Evolutionary conservation across 73 alveolate species (phyloP).

Genomic region (Paramecium biaurelia): DNA sequence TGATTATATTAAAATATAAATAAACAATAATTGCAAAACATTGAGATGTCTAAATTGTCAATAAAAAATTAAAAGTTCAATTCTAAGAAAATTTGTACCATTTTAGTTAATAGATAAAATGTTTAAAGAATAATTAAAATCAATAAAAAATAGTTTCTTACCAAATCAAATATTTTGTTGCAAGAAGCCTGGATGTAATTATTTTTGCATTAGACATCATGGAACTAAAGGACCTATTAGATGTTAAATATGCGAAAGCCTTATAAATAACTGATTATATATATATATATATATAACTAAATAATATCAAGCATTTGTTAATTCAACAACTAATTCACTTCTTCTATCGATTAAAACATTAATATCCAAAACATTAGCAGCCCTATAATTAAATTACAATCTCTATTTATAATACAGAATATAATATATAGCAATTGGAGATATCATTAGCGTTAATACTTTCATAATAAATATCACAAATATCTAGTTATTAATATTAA

Average conservation of each 20-base stretch:
- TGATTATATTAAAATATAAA: background rate
- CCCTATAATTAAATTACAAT: background rate
- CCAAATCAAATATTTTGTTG: background rate
- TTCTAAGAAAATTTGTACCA: background rate
- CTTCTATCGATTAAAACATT: conserved; percentile 41
- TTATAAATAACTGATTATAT: conserved; percentile 6
- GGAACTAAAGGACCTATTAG: background rate
- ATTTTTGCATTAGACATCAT: background rate
- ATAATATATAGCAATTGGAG: conserved; percentile 26
- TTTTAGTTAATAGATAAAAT: background rate
- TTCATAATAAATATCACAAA: background rate
- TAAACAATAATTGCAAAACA: background rate
- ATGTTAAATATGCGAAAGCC: conserved; percentile 9
- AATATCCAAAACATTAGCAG: conserved; percentile 30
- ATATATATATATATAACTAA: background rate
- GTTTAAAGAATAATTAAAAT: background rate
- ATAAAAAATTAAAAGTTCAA: background rate
- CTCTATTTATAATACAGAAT: conserved; percentile 7
- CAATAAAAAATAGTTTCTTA: background rate
- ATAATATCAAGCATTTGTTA: conserved; percentile 28
- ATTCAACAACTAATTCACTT: conserved; percentile 33
- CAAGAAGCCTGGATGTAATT: conserved; percentile 12
- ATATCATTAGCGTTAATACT: background rate
- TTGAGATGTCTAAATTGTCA: background rate
- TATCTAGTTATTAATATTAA: background rate